phyloP scores from a whole-genome alignment of 495 filamentous ascomycete genomes.

The Penicillium robsamsonii region DNA sequence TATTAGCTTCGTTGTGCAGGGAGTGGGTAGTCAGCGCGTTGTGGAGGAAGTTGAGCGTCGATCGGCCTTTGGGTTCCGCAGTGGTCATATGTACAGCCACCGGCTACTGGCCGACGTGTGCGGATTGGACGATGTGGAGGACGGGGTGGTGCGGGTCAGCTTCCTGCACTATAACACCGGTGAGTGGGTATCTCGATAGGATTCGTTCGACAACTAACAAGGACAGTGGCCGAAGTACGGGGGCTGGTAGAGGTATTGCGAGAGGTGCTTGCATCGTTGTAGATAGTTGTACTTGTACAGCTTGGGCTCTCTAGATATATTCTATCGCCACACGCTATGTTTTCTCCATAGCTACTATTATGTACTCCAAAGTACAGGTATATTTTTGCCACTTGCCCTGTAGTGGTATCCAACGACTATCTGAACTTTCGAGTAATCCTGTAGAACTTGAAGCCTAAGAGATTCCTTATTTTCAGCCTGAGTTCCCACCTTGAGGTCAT shows the following conservation, averaged over 20 bases:
- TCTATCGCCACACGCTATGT: neutral
- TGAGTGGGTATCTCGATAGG: conserved; percentile 36
- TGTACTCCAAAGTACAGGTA: neutral
- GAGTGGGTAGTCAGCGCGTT: conserved; percentile 52
- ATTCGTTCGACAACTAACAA: conserved; percentile 18
- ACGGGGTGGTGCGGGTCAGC: conserved; percentile 68
- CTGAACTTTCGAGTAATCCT: neutral
- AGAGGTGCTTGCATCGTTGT: conserved; percentile 29
- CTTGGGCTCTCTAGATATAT: neutral
- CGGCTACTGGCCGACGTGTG: conserved; percentile 59
- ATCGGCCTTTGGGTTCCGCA: conserved; percentile 58
- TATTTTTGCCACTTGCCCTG: neutral
- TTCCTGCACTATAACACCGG: conserved; percentile 76
- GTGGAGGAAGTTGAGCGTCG: conserved; percentile 61
- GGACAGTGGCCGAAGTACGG: conserved; percentile 54
- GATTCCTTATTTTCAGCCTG: conserved; percentile 6
- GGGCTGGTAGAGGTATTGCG: conserved; percentile 49
- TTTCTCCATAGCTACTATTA: neutral
- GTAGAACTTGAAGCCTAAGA: conserved; percentile 6
- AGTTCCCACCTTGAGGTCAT: conserved; percentile 11
- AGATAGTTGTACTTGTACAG: conserved; percentile 1
- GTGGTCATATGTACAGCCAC: conserved; percentile 67
- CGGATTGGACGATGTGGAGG: conserved; percentile 46
- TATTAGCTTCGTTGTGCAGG: conserved; percentile 63
- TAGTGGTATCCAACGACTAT: neutral